Evolutionary conservation across 108 stramenopile genomes (phyloP).

Genomic region (Nitzschia sp.): DNA sequence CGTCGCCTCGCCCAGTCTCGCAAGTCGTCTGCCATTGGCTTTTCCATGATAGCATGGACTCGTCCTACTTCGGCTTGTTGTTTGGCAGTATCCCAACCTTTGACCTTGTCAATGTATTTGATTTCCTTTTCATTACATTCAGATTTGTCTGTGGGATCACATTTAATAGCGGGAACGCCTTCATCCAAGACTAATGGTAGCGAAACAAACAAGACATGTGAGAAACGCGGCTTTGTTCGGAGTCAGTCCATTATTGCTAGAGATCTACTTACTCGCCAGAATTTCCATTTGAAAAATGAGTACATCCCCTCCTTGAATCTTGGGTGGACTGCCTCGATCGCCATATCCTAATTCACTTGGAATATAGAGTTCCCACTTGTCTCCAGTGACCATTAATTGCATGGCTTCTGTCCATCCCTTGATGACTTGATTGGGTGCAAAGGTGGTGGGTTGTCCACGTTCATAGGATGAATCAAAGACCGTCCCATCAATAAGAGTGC

Average conservation of each 20-base stretch:
- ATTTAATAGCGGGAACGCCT: constrained; percentile 51
- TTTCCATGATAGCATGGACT: constrained; percentile 42
- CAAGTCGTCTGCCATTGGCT: constrained; percentile 39
- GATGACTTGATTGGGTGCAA: constrained; percentile 94
- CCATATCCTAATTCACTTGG: constrained; percentile 93
- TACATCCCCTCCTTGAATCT: constrained; percentile 76
- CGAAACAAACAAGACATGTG: background rate
- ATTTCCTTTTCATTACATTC: constrained; percentile 69
- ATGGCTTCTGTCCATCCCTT: constrained; percentile 71
- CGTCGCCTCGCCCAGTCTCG: constrained; percentile 37
- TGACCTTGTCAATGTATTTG: constrained; percentile 62
- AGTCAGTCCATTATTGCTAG: too few species aligned
- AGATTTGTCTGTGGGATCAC: constrained; percentile 34
- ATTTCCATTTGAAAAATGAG: constrained; percentile 93
- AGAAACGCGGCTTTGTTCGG: too few species aligned
- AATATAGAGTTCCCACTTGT: constrained; percentile 95
- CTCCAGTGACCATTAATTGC: constrained; percentile 93
- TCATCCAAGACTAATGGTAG: constrained; percentile 14
- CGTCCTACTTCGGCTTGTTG: constrained; percentile 50
- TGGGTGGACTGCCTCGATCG: constrained; percentile 70
- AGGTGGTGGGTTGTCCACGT: constrained; percentile 81
- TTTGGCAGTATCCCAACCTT: constrained; percentile 42
- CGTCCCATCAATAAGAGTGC: constrained; percentile 86
- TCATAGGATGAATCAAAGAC: constrained; percentile 87
- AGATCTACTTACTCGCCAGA: constrained; percentile 63